Percentiles rank a stretch among this genome's conserved stretches.
phyloP scores from a whole-genome alignment of 345 rosid species.

The Eutrema japonicum region DNA sequence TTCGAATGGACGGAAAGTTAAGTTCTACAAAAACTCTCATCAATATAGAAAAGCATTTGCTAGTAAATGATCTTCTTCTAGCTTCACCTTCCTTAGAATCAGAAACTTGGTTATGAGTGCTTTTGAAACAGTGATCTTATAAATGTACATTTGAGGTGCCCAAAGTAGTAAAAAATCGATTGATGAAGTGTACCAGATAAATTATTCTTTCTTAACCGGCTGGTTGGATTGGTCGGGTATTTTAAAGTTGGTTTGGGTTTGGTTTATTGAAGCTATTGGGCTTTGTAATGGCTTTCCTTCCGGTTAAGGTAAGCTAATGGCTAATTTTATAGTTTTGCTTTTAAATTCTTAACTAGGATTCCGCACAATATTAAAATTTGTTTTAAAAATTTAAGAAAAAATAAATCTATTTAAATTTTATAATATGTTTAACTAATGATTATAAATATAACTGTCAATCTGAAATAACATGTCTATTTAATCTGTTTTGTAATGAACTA shows the following conservation, averaged over 20 bases:
- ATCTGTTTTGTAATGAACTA: too few relatives aligned
- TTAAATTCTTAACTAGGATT: neutral
- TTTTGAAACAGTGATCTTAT: slow-evolving; percentile 14
- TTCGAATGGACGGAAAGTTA: slow-evolving; percentile 1
- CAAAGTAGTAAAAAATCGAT: slow-evolving; percentile 14
- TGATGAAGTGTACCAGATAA: neutral
- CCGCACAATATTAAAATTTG: too few relatives aligned
- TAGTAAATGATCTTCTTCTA: slow-evolving; percentile 12
- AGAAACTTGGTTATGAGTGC: neutral
- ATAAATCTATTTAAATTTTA: too few relatives aligned
- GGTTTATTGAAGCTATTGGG: neutral
- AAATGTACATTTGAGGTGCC: slow-evolving; percentile 22
- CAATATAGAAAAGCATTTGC: slow-evolving; percentile 12
- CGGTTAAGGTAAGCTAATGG: neutral
- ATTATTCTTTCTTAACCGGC: neutral
- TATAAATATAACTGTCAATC: too few relatives aligned
- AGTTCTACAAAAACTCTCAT: slow-evolving; percentile 19
- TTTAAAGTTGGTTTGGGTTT: neutral
- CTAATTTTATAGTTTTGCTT: neutral
- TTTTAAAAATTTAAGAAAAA: too few relatives aligned
- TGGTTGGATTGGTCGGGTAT: slow-evolving; percentile 11
- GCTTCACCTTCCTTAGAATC: neutral
- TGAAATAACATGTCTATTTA: too few relatives aligned
- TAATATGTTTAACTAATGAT: too few relatives aligned
- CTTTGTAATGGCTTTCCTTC: neutral